A percentile compares a stretch with the other conserved stretches of the same genome.
Conservation (phyloP, 2,329 filamentous ascomycete genomes). For the Pseudopyricularia javanii region DNA sequence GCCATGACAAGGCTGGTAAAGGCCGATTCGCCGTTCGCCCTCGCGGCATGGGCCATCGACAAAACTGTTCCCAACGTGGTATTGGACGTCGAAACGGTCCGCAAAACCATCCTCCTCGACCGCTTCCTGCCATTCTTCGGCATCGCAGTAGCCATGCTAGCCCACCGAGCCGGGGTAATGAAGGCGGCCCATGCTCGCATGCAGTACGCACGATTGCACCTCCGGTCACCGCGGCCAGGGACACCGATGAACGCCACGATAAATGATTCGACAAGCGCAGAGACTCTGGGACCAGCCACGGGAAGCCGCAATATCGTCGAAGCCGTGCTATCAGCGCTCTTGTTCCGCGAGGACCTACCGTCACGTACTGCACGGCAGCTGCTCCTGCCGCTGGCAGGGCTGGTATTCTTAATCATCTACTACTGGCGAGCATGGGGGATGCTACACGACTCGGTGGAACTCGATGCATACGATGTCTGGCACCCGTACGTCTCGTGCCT, state of each 20-base stretch:
- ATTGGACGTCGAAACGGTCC: background rate
- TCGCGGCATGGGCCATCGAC: background rate
- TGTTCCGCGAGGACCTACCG: constrained; percentile 14
- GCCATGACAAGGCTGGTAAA: background rate
- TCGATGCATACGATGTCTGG: constrained; percentile 6
- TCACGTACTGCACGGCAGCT: constrained; percentile 24
- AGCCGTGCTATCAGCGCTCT: constrained; percentile 2
- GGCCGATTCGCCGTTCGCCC: background rate
- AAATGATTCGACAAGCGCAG: background rate
- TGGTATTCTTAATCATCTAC: constrained; percentile 18
- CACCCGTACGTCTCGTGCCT: constrained; percentile 33
- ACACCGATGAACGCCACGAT: background rate
- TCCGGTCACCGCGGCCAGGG: background rate
- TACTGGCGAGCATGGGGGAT: background rate
- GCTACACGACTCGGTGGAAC: background rate
- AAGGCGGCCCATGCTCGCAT: background rate
- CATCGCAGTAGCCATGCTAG: constrained; percentile 4
- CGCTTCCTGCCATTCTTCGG: constrained; percentile 6
- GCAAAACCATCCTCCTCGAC: constrained; percentile 1
- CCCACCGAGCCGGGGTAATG: constrained; percentile 1
- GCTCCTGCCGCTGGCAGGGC: constrained; percentile 13
- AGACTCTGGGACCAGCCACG: background rate
- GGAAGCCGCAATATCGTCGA: constrained; percentile 1
- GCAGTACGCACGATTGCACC: background rate
- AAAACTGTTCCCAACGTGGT: background rate